Percentiles rank a stretch among this genome's conserved stretches.
phyloP scores from a whole-genome alignment of 305 asterid species.

The Fraxinus latifolia region DNA sequence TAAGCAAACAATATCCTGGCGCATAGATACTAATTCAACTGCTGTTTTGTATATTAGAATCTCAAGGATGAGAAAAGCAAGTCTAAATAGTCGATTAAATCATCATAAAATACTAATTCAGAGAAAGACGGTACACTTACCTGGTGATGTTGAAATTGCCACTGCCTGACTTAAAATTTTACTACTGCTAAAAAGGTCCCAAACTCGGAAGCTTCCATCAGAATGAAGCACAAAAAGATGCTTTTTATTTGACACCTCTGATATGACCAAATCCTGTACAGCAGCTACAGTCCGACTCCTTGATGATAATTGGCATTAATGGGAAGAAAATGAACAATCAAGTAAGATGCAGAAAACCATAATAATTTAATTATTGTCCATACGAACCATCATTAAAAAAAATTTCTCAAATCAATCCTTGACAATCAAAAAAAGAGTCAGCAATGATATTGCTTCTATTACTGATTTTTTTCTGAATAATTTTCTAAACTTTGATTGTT shows the following conservation, averaged over 20 bases:
- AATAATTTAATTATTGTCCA: background rate
- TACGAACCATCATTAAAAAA: background rate
- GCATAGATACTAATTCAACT: conserved; percentile 8
- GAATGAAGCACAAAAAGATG: conserved; percentile 82
- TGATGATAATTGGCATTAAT: conserved; percentile 22
- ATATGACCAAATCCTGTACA: conserved; percentile 67
- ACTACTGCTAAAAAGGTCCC: conserved; percentile 62
- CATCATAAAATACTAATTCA: conserved; percentile 19
- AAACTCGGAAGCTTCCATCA: conserved; percentile 80
- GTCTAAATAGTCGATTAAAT: conserved; percentile 20
- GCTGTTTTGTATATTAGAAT: background rate
- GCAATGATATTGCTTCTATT: background rate
- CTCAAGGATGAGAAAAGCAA: conserved; percentile 10
- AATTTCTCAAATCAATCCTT: background rate
- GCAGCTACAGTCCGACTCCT: conserved; percentile 64
- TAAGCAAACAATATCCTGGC: conserved; percentile 11
- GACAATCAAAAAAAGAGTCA: background rate
- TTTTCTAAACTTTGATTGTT: background rate
- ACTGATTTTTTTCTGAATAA: background rate
- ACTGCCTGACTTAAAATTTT: conserved; percentile 62
- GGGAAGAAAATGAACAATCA: conserved; percentile 9
- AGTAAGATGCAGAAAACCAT: background rate
- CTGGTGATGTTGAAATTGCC: conserved; percentile 45
- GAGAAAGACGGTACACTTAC: conserved; percentile 35
- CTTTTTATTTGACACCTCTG: conserved; percentile 53